Evolutionary conservation across 2,329 filamentous ascomycete species (phyloP).

Genomic region (Plenodomus tracheiphilus): DNA sequence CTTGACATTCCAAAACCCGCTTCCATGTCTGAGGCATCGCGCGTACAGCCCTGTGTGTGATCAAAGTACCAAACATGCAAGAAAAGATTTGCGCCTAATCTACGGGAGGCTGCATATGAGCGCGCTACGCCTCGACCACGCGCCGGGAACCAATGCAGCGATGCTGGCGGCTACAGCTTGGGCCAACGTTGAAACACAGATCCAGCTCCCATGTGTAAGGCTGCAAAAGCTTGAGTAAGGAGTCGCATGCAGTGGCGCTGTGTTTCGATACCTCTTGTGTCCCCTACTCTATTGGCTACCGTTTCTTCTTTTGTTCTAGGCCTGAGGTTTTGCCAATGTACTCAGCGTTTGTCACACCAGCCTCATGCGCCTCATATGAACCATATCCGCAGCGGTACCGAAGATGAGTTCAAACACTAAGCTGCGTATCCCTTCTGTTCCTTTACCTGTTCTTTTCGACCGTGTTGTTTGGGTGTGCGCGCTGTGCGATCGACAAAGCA

Average conservation of each 20-base stretch:
- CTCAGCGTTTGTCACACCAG: conserved; percentile 35
- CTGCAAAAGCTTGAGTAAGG: conserved; percentile 37
- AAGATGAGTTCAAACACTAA: conserved; percentile 17
- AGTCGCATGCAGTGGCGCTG: conserved; percentile 36
- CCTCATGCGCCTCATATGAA: conserved; percentile 36
- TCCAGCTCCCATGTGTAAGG: conserved; percentile 37
- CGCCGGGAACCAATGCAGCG: conserved; percentile 25
- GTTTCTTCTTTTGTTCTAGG: conserved; percentile 29
- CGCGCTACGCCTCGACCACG: conserved; percentile 30
- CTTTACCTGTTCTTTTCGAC: conserved; percentile 17
- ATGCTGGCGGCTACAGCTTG: conserved; percentile 42
- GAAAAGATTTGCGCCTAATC: conserved; percentile 12
- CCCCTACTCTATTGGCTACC: conserved; percentile 39
- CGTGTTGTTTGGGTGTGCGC: conserved; percentile 19
- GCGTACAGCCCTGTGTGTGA: conserved; percentile 15
- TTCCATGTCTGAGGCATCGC: conserved; percentile 15
- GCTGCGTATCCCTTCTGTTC: conserved; percentile 19
- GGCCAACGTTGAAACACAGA: conserved; percentile 42
- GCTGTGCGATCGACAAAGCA: conserved; percentile 17
- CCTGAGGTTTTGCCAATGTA: conserved; percentile 21
- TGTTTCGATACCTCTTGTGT: conserved; percentile 37
- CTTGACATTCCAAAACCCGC: conserved; percentile 18
- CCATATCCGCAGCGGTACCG: conserved; percentile 20
- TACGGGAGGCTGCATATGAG: conserved; percentile 23
- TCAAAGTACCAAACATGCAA: conserved; percentile 12